phyloP scores from a whole-genome alignment of 345 rosid species.

The Rhodomyrtus tomentosa region DNA sequence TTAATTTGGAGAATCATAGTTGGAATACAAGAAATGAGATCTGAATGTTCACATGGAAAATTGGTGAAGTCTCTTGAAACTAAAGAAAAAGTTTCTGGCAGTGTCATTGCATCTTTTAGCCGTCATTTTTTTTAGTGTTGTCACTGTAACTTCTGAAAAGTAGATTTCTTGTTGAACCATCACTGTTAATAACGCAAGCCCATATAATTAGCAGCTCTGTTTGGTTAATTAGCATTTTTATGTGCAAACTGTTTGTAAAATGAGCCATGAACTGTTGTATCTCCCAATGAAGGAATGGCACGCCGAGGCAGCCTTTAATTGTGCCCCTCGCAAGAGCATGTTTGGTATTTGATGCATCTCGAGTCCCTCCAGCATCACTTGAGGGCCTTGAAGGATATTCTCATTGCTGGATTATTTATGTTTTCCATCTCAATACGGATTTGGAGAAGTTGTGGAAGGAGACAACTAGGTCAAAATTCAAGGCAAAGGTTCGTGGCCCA shows the following conservation, averaged over 20 bases:
- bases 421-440: constrained; percentile 89
- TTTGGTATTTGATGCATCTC: constrained; percentile 49
- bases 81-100: not conserved
- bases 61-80: not conserved
- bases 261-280: not conserved
- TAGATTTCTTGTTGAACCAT: not conserved
- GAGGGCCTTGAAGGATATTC: constrained; percentile 85
- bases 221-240: not conserved
- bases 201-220: not conserved
- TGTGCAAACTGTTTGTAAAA: not conserved
- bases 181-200: not conserved
- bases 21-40: not conserved
- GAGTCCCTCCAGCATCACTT: constrained; percentile 90
- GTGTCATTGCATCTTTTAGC: not conserved
- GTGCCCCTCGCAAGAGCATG: constrained; percentile 83
- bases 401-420: constrained; percentile 88
- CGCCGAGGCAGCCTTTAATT: constrained; percentile 86
- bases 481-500: constrained; percentile 54
- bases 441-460: constrained; percentile 87
- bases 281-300: constrained; percentile 50
- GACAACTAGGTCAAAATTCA: constrained; percentile 78
- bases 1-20: not conserved
- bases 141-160: not conserved
- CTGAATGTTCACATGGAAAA: not conserved
- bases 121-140: not conserved